Percentiles rank a stretch among this genome's conserved stretches.
Evolutionary conservation across 768 basidiomycete species (phyloP).

Genomic region (Xerocomellus amylosporus): DNA sequence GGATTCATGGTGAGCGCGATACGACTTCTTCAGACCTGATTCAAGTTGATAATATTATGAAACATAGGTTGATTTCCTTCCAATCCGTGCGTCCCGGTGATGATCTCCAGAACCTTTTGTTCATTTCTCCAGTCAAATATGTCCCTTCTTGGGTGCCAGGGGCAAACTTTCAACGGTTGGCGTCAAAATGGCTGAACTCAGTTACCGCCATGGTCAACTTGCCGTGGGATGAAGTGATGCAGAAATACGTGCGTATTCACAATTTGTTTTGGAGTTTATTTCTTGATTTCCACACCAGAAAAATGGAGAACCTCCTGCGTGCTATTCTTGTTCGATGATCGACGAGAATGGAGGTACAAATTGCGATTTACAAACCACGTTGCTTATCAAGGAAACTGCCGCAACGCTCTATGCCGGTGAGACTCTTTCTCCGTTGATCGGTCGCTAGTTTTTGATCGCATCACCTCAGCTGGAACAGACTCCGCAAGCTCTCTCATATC

Average conservation of each 20-base stretch:
- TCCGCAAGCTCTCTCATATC: conserved; percentile 4
- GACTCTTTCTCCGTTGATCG: background rate
- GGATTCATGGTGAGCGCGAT: background rate
- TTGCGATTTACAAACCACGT: background rate
- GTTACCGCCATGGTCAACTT: conserved; percentile 2
- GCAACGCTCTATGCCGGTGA: conserved; percentile 1
- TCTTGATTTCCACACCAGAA: background rate
- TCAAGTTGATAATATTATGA: background rate
- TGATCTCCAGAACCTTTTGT: background rate
- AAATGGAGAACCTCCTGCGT: background rate
- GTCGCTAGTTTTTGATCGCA: background rate
- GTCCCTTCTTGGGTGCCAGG: conserved; percentile 3
- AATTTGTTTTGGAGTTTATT: background rate
- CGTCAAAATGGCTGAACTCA: conserved; percentile 1
- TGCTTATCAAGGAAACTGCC: conserved; percentile 5
- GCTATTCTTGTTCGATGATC: conserved; percentile 6
- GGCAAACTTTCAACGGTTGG: conserved; percentile 2
- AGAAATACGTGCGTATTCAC: conserved; percentile 1
- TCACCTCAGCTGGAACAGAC: conserved; percentile 1
- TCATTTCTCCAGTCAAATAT: conserved; percentile 2
- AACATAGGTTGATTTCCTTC: conserved; percentile 1
- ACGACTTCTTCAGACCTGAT: background rate
- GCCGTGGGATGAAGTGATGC: conserved; percentile 3
- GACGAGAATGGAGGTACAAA: conserved; percentile 1
- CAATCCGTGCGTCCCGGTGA: background rate